Conservation (phyloP, 179 eudicot genomes). For the Spergularia azorica region DNA sequence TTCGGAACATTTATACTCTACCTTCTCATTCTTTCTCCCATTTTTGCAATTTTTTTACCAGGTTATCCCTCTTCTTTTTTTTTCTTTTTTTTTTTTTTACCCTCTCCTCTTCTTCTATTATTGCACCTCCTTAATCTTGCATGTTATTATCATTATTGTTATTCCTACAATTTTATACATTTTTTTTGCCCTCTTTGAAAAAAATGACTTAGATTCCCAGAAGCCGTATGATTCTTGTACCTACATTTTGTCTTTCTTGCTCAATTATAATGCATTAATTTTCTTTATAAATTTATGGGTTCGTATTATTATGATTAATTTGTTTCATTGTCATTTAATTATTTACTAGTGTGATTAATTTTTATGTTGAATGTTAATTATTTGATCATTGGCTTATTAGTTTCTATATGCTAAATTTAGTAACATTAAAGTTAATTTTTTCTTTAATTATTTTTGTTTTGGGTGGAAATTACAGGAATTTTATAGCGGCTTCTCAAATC, state of each 20-base stretch:
- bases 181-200: not conserved
- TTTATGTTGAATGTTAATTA: not conserved
- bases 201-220: slow-evolving; percentile 32
- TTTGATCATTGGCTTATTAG: not conserved
- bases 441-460: not conserved
- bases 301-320: not conserved
- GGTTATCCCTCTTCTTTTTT: not conserved
- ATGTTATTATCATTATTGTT: slow-evolving; percentile 28
- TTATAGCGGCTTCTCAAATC: slow-evolving; percentile 34
- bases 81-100: not conserved
- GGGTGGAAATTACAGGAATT: slow-evolving; percentile 16
- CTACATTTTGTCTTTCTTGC: slow-evolving; percentile 1
- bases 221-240: slow-evolving; percentile 35
- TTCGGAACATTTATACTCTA: slow-evolving; percentile 17
- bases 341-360: not conserved
- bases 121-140: slow-evolving; percentile 15
- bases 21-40: slow-evolving; percentile 12
- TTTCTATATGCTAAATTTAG: not conserved
- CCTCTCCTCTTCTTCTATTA: slow-evolving; percentile 25
- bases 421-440: not conserved
- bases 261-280: not conserved
- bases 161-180: slow-evolving; percentile 6
- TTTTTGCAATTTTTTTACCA: slow-evolving; percentile 21
- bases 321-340: slow-evolving; percentile 8
- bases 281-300: too few relatives aligned